phyloP scores from a whole-genome alignment of 306 rosid species.

The Cicer judaicum region DNA sequence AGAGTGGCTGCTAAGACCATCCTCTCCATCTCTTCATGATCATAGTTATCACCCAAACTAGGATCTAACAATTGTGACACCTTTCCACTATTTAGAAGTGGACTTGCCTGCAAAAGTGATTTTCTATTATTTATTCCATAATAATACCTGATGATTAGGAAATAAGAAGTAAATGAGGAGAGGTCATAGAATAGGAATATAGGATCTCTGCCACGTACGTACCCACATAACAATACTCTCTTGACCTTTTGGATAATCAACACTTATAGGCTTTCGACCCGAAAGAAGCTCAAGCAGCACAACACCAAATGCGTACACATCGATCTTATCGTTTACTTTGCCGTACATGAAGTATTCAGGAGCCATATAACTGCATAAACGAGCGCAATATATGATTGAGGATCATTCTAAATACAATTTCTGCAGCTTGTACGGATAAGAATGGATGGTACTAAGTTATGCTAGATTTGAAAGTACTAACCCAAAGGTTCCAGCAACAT shows the following conservation, averaged over 20 bases:
- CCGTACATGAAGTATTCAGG: constrained; percentile 99
- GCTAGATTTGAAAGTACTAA: constrained; percentile 50
- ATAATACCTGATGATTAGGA: constrained; percentile 27
- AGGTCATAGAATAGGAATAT: constrained; percentile 8
- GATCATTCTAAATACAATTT: constrained; percentile 24
- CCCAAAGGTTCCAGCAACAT: constrained; percentile 99
- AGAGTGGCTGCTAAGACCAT: constrained; percentile 90
- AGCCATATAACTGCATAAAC: constrained; percentile 83
- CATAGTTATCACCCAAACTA: constrained; percentile 59
- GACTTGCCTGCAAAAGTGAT: constrained; percentile 74
- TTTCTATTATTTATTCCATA: constrained; percentile 10
- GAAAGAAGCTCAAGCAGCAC: constrained; percentile 96
- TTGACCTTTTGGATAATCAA: constrained; percentile 79
- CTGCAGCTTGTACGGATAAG: constrained; percentile 9
- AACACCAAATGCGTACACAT: constrained; percentile 90
- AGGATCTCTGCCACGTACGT: constrained; percentile 55
- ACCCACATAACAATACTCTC: constrained; percentile 99
- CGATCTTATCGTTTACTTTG: constrained; percentile 88
- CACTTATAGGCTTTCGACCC: constrained; percentile 88
- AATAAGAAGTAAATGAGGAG: constrained; percentile 33
- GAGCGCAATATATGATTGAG: constrained; percentile 33
- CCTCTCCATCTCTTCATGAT: constrained; percentile 75
- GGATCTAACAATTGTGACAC: constrained; percentile 77
- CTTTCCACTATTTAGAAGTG: constrained; percentile 75
- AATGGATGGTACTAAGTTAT: constrained; percentile 5